A percentile compares a stretch with the other conserved stretches of the same genome.
Evolutionary conservation across 2,329 filamentous ascomycete species (phyloP).

Genomic region (Trichoderma koningiopsis): DNA sequence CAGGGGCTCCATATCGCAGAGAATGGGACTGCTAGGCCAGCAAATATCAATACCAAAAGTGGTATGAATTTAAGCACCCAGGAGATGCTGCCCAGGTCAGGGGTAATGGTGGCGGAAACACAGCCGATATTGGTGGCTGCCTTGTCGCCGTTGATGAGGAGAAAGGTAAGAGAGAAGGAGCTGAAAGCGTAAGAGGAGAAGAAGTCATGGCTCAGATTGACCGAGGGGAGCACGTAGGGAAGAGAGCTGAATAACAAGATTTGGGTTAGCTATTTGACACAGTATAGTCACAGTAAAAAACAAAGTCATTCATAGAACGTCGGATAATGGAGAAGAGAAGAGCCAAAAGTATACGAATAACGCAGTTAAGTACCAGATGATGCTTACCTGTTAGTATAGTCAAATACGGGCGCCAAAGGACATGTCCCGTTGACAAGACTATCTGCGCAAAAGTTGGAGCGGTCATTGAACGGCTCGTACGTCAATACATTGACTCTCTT

Average conservation of each 20-base stretch:
- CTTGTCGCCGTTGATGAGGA: slow-evolving; percentile 73
- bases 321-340: not conserved
- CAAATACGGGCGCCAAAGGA: slow-evolving; percentile 75
- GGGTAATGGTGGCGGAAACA: slow-evolving; percentile 79
- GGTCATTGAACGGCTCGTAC: slow-evolving; percentile 66
- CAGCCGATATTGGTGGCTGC: slow-evolving; percentile 70
- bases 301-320: not conserved
- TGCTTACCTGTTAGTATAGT: slow-evolving; percentile 40
- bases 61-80: slow-evolving; percentile 75
- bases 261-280: not conserved
- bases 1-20: slow-evolving; percentile 90
- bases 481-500: slow-evolving; percentile 72
- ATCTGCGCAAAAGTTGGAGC: slow-evolving; percentile 66
- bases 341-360: not conserved
- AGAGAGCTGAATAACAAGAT: slow-evolving; percentile 35
- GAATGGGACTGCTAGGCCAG: slow-evolving; percentile 79
- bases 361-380: slow-evolving; percentile 4
- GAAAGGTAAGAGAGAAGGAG: slow-evolving; percentile 73
- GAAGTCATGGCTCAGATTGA: slow-evolving; percentile 74
- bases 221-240: slow-evolving; percentile 63
- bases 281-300: not conserved
- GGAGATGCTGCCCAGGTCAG: slow-evolving; percentile 72
- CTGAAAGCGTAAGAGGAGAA: slow-evolving; percentile 83
- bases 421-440: slow-evolving; percentile 64
- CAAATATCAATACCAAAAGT: slow-evolving; percentile 73